A percentile compares a stretch with the other conserved stretches of the same genome.
phyloP scores from a whole-genome alignment of 305 asterid genomes.

The Solanum hybrid region DNA sequence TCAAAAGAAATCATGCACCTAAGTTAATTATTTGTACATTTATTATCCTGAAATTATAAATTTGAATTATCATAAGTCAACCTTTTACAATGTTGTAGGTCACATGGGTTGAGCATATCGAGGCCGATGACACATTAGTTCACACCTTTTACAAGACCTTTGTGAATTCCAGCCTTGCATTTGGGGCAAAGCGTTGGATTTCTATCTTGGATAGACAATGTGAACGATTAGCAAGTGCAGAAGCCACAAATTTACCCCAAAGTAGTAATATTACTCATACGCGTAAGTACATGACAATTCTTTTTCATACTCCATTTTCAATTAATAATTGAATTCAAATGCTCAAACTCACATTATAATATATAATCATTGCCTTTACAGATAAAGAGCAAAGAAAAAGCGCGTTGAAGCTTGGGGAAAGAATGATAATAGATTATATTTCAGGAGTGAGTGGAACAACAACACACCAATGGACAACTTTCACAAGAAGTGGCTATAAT shows the following conservation, averaged over 20 bases:
- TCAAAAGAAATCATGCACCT: neutral
- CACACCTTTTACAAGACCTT: neutral
- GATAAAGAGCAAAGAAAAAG: neutral
- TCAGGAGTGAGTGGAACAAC: conserved; percentile 6
- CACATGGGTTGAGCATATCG: conserved; percentile 19
- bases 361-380: neutral
- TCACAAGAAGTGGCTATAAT: no score
- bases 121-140: neutral
- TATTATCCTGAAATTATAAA: neutral
- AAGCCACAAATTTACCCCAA: neutral
- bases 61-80: neutral
- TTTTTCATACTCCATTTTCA: neutral
- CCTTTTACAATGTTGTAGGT: neutral
- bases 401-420: conserved; percentile 9
- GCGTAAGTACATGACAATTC: neutral
- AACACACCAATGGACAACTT: no score
- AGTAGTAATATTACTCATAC: neutral
- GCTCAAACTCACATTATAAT: neutral
- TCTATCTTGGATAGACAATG: conserved; percentile 5
- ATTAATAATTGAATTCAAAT: no score
- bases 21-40: no score
- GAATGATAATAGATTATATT: conserved; percentile 11
- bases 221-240: conserved; percentile 6
- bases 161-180: neutral
- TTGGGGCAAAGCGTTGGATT: conserved; percentile 17